These are phyloP conservation scores for Phoenix roebelenii DNA, from an alignment of 176 grass and related monocot species.

Conservation along the genomic window DNA sequence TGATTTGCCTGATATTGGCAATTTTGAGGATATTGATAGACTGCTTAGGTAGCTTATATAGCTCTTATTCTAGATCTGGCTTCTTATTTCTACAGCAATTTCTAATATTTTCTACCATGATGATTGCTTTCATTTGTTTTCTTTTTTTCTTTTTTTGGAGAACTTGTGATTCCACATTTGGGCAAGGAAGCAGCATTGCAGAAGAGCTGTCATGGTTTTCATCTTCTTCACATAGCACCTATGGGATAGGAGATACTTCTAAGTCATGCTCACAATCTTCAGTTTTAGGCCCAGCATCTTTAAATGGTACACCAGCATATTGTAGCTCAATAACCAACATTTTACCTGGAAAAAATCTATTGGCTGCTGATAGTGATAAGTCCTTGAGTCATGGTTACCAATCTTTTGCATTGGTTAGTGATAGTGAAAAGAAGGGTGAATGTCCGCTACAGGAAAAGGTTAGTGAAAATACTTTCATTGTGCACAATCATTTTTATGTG, in stretches of 20 bases:
- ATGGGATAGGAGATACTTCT: conserved; percentile 10
- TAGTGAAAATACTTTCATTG: not conserved
- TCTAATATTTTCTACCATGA: not conserved
- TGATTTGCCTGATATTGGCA: conserved; percentile 32
- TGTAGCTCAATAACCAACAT: too few species aligned
- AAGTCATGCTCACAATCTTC: conserved; percentile 4
- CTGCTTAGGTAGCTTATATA: conserved; percentile 26
- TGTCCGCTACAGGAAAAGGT: not conserved
- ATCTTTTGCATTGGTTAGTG: not conserved
- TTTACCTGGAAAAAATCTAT: not conserved
- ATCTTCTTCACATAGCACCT: conserved; percentile 16
- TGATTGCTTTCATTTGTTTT: not conserved
- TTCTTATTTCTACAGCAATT: not conserved
- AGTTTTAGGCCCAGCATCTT: not conserved
- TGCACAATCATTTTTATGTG: not conserved
- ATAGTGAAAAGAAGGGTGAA: not conserved
- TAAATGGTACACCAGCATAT: conserved; percentile 2
- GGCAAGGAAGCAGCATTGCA: conserved; percentile 25
- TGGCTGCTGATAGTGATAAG: not conserved
- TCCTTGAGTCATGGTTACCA: not conserved
- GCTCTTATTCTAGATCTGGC: not conserved
- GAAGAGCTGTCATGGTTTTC: conserved; percentile 33
- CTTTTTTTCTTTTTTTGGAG: conserved; percentile 27
- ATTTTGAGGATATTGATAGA: conserved; percentile 32
- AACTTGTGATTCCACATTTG: conserved; percentile 27